phyloP scores from a whole-genome alignment of 176 grass and related monocot genomes.

The Ananas comosus region DNA sequence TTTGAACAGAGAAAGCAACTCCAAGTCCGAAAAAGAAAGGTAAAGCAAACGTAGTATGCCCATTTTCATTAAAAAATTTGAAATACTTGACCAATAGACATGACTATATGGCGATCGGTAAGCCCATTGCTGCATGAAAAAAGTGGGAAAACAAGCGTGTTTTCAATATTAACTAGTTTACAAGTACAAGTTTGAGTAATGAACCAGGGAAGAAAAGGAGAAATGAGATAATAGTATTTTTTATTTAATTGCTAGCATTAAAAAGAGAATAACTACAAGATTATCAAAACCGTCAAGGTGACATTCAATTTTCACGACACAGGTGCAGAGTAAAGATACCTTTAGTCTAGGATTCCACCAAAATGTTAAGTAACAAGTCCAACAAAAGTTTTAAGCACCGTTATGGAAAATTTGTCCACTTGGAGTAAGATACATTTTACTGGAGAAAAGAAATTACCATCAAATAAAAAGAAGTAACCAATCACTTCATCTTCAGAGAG shows the following conservation, averaged over 20 bases:
- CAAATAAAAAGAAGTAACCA: conserved; percentile 86
- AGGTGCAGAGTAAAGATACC: background rate
- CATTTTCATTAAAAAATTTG: background rate
- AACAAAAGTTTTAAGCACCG: background rate
- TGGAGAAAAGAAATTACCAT: conserved; percentile 39
- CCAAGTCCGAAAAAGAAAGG: too few relatives aligned
- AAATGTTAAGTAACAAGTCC: background rate
- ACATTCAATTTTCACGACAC: background rate
- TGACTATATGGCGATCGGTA: background rate
- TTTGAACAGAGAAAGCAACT: too few relatives aligned
- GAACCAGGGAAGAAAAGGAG: background rate
- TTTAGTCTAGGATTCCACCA: background rate
- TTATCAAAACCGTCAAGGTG: background rate
- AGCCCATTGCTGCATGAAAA: background rate
- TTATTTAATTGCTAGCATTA: background rate
- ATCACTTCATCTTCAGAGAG: conserved; percentile 86
- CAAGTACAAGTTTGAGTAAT: background rate
- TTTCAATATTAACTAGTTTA: too few relatives aligned
- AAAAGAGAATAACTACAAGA: background rate
- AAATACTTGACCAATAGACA: background rate
- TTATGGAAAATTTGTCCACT: conserved; percentile 1
- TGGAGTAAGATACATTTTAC: background rate
- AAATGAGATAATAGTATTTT: background rate
- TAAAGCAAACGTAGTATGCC: background rate
- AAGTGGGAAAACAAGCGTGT: background rate